Evolutionary conservation across 2,329 filamentous ascomycete genomes (phyloP), one percentile per base, ranked within the genome.

Genomic region (Fusarium guadeloupense): DNA sequence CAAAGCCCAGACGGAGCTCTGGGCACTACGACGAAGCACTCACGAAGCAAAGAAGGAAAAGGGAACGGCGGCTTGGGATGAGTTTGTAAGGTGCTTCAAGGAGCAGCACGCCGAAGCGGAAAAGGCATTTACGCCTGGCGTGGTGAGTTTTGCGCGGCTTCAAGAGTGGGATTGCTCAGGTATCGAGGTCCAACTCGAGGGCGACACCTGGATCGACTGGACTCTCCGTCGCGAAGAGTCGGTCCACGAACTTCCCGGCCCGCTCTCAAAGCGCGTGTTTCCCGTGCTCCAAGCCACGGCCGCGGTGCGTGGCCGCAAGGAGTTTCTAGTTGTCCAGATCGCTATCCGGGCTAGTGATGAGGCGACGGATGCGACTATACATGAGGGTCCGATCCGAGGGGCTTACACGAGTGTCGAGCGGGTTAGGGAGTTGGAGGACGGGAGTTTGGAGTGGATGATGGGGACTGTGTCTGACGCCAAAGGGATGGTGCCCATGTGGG

Each of bases 391-490:
- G 4, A 82, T 87, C 8, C 73, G 83, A 25, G 90, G 84, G 5
- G 77, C 79, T 9, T 92, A 92, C 67, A 84, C 81, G 23, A 88
- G 85, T 61, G 79, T 92, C 2, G 90, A 93, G 77, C 76, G 84
- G 39, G 76, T 89, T 28, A 76, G 81, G 51, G 76, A 81, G 67
- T 57, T 82, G 6, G 71, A 67, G 5, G 70, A 66, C n/a, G 76
- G 77, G 1, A 72, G 76, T 16, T 59, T 91, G 40, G 87, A 89
- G 73, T 95, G 91, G 91, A 78, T 89, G 54, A 93, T 94, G 89
- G 89, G 86, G 9, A 93, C 90, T 9, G 84, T 87, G 10, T 89
- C 87, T 55, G 85, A 93, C 72, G 90, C 90, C 0, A 81, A 81
- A 48, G 91, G 91, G 0, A 74, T 82, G 23, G 69, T 93, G 51